Evolutionary conservation across 1,139 yeast genomes (phyloP).

Genomic region (Yamadazyma siamensis): DNA sequence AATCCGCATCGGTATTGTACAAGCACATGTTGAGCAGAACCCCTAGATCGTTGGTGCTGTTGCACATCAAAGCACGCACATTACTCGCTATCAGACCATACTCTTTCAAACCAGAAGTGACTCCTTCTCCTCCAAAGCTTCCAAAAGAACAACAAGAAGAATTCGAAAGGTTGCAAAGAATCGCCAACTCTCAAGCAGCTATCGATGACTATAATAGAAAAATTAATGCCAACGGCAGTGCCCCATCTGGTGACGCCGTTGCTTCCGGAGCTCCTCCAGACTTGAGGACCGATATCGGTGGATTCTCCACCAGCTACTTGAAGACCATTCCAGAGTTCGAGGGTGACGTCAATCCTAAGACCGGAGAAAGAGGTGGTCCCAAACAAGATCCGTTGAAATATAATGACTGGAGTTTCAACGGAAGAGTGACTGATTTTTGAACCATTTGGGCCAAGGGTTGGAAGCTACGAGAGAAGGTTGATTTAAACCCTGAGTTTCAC

Average conservation of each 20-base stretch:
- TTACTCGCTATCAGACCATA: conserved; percentile 3
- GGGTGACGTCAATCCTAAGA: conserved; percentile 87
- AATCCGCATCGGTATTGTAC: no score
- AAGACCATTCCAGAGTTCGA: conserved; percentile 91
- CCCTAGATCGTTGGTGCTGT: no score
- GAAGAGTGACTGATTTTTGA: conserved; percentile 91
- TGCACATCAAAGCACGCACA: no score
- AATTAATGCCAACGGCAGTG: conserved; percentile 27
- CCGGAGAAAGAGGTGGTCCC: conserved; percentile 98
- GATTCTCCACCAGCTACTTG: conserved; percentile 65
- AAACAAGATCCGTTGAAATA: conserved; percentile 94
- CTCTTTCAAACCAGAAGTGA: conserved; percentile 23
- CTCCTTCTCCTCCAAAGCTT: conserved; percentile 80
- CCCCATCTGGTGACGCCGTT: conserved; percentile 18
- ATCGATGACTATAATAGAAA: conserved; percentile 70
- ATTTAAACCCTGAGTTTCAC: no score
- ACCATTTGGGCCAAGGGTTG: no score
- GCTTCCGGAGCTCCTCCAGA: conserved; percentile 17
- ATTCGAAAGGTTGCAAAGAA: conserved; percentile 78
- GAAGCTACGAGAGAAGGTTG: no score
- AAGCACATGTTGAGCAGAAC: no score
- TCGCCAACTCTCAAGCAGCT: conserved; percentile 78
- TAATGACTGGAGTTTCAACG: conserved; percentile 94
- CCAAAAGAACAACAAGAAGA: conserved; percentile 86
- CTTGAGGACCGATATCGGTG: conserved; percentile 56